Base-by-base conservation (phyloP, 192 early-diverging fungal genomes). In the Coemansia sp. region DNA sequence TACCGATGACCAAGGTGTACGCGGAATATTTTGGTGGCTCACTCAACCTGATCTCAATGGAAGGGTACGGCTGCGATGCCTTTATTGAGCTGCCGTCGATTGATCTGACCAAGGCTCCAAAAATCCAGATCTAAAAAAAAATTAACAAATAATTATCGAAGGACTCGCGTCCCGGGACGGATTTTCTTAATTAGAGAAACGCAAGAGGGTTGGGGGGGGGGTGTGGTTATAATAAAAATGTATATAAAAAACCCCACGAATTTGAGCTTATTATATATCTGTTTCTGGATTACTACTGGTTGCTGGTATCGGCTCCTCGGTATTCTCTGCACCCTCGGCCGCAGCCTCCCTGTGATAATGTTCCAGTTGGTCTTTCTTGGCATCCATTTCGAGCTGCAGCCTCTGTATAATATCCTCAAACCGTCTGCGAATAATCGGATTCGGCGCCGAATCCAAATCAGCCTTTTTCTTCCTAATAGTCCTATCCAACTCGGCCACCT, bases 321-420 rank as follows among this genome's bases (percentile, higher is more conserved):
- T 28, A 28, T 28, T 28, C 22, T 28, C 33, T 12, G 5, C 61
- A 41, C 17, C 41, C 20, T 48, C 61, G 5, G 17, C 11, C 28
- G n/a, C 68, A 1, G n/a, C 17, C 28, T 82, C 71, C 20, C 58
- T 64, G 22, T 55, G 37, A 20, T 76, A 74, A 9, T 65, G 61
- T 28, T 67, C 68, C 14, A 82, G 72, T 54, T 74, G 65, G 55
- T 61, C 59, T 18, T 59, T 65, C 62, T 82, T 82, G n/a, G 56
- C 59, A 18, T 68, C 71, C 12, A 82, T 61, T 63, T 82, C 71
- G 28, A 65, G 65, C 61, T 76, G 67, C 58, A 82, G 58, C 43
- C 68, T 58, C 52, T 76, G 66, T 34, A 82, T 73, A 18, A 74
- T 74, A 36, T 74, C 79, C 68, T 82, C 79, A 51, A 82, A 82